Evolutionary conservation across 192 early-diverging fungal species (phyloP).

Genomic region (Rhizophagus sp.): DNA sequence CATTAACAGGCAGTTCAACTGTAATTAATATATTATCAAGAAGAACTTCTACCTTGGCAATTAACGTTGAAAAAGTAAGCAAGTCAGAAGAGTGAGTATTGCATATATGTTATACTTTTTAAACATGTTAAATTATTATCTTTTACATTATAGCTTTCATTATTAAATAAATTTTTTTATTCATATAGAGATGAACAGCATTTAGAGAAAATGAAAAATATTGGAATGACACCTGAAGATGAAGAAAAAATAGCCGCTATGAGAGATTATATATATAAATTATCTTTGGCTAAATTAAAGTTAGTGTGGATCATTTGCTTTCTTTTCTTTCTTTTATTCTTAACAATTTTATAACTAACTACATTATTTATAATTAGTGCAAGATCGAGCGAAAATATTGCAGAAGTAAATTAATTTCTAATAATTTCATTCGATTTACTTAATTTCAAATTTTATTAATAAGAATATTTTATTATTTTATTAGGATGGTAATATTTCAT

Average conservation of each 20-base stretch:
- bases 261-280: constrained; percentile 78
- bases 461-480: not conserved
- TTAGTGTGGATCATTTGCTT: not conserved
- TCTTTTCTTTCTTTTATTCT: not conserved
- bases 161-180: not conserved
- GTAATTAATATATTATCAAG: constrained; percentile 15
- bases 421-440: not conserved
- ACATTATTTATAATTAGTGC: not conserved
- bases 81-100: constrained; percentile 54
- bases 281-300: constrained; percentile 54
- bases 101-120: not conserved
- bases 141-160: not conserved
- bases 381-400: constrained; percentile 34
- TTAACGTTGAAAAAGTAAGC: constrained; percentile 33
- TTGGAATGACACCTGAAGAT: constrained; percentile 78
- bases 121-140: not conserved
- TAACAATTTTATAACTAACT: not conserved
- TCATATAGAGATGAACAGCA: constrained; percentile 50
- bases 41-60: constrained; percentile 15
- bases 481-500: constrained; percentile 46
- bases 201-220: constrained; percentile 54
- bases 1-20: not conserved
- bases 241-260: constrained; percentile 71
- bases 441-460: not conserved
- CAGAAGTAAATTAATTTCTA: not conserved